Conservation (phyloP, 2,329 filamentous ascomycete genomes). For the Penicillium brasilianum region DNA sequence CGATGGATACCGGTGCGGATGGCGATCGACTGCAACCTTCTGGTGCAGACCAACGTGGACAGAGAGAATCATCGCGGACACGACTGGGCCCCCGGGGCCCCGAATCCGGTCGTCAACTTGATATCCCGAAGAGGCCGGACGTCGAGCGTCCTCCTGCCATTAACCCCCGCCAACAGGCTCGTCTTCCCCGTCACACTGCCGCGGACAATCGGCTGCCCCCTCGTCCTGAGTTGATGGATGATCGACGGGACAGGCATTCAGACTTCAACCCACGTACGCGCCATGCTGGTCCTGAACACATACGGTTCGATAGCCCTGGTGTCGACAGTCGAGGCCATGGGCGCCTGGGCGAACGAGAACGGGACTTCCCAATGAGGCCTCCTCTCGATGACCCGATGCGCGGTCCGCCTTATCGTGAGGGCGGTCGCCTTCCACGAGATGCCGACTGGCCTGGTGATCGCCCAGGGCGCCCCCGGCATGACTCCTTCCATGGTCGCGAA, state of each 20-base stretch:
- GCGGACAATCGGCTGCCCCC: conserved; percentile 41
- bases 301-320: conserved; percentile 43
- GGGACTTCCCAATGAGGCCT: conserved; percentile 41
- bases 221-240: conserved; percentile 47
- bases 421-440: conserved; percentile 39
- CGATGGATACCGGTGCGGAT: conserved; percentile 21
- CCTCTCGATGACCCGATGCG: conserved; percentile 48
- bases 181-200: conserved; percentile 43
- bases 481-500: conserved; percentile 37
- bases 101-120: conserved; percentile 37
- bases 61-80: conserved; percentile 27
- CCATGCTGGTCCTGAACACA: conserved; percentile 45
- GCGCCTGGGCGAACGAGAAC: conserved; percentile 42
- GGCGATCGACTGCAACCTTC: conserved; percentile 9
- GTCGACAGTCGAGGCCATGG: conserved; percentile 43
- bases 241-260: conserved; percentile 45
- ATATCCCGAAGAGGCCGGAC: conserved; percentile 48
- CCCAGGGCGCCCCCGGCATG: conserved; percentile 39
- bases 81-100: conserved; percentile 35
- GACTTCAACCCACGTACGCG: conserved; percentile 45
- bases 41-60: conserved; percentile 16
- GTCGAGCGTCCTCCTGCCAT: conserved; percentile 37
- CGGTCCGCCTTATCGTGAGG: conserved; percentile 43
- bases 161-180: conserved; percentile 40
- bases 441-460: conserved; percentile 45